These are phyloP conservation scores for Orbilia javanica DNA, from an alignment of 2,329 filamentous ascomycete species.

Conservation along the genomic window DNA sequence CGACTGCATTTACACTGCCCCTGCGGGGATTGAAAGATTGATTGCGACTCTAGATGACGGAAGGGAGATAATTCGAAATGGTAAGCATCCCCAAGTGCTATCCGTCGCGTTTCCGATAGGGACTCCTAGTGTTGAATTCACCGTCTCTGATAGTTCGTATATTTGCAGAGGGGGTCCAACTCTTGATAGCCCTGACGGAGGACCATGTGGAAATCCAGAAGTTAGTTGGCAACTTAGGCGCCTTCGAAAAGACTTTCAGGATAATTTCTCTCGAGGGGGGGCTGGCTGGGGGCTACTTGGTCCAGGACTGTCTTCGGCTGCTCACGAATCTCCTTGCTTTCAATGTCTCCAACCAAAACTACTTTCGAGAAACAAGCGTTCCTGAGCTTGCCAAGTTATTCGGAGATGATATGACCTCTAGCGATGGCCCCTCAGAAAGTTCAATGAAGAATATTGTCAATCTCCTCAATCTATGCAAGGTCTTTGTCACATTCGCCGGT, in stretches of 20 bases:
- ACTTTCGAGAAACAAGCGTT: constrained; percentile 90
- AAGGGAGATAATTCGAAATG: constrained; percentile 86
- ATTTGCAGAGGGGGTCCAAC: constrained; percentile 77
- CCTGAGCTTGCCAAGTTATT: constrained; percentile 78
- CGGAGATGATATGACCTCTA: constrained; percentile 63
- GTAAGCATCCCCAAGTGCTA: constrained; percentile 63
- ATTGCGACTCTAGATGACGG: constrained; percentile 86
- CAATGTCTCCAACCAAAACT: constrained; percentile 91
- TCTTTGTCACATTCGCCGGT: constrained; percentile 87
- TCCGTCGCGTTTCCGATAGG: constrained; percentile 8
- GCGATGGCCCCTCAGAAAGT: constrained; percentile 70
- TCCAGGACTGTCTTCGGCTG: constrained; percentile 93
- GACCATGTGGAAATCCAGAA: constrained; percentile 91
- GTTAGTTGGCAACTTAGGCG: constrained; percentile 93
- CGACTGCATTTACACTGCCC: constrained; percentile 91
- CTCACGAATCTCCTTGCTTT: constrained; percentile 87
- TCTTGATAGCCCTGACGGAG: constrained; percentile 89
- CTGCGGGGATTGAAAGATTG: constrained; percentile 86
- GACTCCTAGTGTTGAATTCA: constrained; percentile 42
- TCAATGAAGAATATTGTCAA: constrained; percentile 93
- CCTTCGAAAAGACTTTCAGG: constrained; percentile 86
- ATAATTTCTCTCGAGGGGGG: constrained; percentile 86
- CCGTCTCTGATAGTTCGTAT: constrained; percentile 57
- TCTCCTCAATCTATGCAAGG: constrained; percentile 83
- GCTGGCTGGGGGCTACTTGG: constrained; percentile 84